A percentile compares a stretch with the other conserved stretches of the same genome.
phyloP scores from a whole-genome alignment of 495 filamentous ascomycete species.

The Daldinia bambusicola region DNA sequence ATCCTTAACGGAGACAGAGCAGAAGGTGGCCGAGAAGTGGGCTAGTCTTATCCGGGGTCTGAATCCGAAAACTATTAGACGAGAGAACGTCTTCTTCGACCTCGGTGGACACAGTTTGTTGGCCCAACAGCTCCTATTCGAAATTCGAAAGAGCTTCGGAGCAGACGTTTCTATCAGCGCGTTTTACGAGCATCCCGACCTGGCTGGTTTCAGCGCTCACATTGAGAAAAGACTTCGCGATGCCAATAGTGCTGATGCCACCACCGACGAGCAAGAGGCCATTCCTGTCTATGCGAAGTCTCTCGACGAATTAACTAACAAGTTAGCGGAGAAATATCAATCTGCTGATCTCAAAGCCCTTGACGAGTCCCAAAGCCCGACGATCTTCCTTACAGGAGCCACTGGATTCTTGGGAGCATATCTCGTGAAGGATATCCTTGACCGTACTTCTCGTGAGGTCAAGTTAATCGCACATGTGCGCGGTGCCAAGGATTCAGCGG shows the following conservation, averaged over 20 bases:
- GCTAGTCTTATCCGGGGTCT: constrained; percentile 64
- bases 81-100: constrained; percentile 84
- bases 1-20: constrained; percentile 57
- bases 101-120: constrained; percentile 87
- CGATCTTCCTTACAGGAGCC: constrained; percentile 86
- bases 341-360: constrained; percentile 48
- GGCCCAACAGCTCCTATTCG: constrained; percentile 81
- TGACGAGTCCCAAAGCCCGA: constrained; percentile 54
- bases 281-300: constrained; percentile 75
- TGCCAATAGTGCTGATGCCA: constrained; percentile 49
- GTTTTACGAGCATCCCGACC: constrained; percentile 79
- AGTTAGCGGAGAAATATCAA: constrained; percentile 52
- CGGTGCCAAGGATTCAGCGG: constrained; percentile 60
- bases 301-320: constrained; percentile 58
- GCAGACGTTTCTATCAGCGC: constrained; percentile 78
- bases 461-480: constrained; percentile 85
- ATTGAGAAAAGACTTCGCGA: constrained; percentile 63
- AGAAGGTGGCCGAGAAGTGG: constrained; percentile 51
- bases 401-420: constrained; percentile 93
- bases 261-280: constrained; percentile 60
- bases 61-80: constrained; percentile 67
- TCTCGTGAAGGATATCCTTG: constrained; percentile 78
- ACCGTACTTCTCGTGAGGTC: constrained; percentile 62
- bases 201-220: constrained; percentile 76
- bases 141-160: constrained; percentile 70